Conservation (phyloP, 1,139 yeast species). For the Hanseniaspora sp. region DNA sequence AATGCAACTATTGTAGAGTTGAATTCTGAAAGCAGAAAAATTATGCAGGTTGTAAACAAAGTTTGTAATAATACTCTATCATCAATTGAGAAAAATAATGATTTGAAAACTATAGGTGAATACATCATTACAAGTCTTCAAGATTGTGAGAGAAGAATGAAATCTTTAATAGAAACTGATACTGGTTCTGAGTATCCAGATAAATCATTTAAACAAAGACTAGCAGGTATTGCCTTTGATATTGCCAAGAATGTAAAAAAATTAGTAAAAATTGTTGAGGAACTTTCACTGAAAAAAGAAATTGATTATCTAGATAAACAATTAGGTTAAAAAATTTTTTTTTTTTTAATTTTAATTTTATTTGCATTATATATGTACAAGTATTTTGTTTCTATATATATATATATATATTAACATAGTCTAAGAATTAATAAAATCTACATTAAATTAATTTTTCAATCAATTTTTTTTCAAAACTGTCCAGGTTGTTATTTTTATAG, state of each 20-base stretch:
- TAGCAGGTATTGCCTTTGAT: slow-evolving; percentile 92
- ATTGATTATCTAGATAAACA: slow-evolving; percentile 38
- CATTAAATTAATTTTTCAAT: neutral
- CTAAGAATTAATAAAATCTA: neutral
- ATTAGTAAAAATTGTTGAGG: slow-evolving; percentile 89
- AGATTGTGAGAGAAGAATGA: slow-evolving; percentile 77
- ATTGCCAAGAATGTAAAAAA: slow-evolving; percentile 94
- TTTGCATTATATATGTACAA: neutral
- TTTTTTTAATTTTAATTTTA: neutral
- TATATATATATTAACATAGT: neutral
- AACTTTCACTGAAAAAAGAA: slow-evolving; percentile 77
- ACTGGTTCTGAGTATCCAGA: slow-evolving; percentile 65
- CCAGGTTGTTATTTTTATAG: slow-evolving; percentile 1
- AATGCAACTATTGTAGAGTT: slow-evolving; percentile 68
- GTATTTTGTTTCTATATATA: neutral
- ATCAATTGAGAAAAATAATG: slow-evolving; percentile 69
- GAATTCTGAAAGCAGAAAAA: slow-evolving; percentile 60
- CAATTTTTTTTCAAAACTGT: neutral
- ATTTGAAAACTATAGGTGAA: slow-evolving; percentile 77
- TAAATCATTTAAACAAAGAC: slow-evolving; percentile 71
- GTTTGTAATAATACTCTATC: slow-evolving; percentile 86
- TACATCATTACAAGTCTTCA: slow-evolving; percentile 81
- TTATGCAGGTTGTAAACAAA: slow-evolving; percentile 63
- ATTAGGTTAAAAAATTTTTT: slow-evolving; percentile 18
- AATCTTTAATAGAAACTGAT: slow-evolving; percentile 36